phyloP scores from a whole-genome alignment of 1,284 basidiomycete species.

The Taiwanofungus camphoratus region DNA sequence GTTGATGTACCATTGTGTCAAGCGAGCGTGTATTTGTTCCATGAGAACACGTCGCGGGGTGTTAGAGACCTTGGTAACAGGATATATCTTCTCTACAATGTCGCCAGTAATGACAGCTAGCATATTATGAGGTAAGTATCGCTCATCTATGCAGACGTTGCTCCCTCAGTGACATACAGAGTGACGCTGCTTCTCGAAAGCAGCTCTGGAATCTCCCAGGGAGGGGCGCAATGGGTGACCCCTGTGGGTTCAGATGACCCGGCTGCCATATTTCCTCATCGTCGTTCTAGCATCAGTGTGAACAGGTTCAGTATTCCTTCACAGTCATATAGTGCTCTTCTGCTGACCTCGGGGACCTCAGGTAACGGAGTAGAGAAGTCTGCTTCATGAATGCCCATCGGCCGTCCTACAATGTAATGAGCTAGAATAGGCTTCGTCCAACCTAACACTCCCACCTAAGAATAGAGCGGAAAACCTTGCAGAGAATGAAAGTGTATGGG shows the following conservation, averaged over 20 bases:
- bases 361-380: constrained; percentile 74
- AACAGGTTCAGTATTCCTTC: constrained; percentile 2
- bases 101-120: constrained; percentile 56
- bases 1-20: constrained; percentile 74
- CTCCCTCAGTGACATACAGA: constrained; percentile 48
- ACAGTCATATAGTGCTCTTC: constrained; percentile 10
- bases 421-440: too few relatives aligned
- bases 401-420: constrained; percentile 46
- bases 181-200: constrained; percentile 53
- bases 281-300: constrained; percentile 36
- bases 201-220: constrained; percentile 45
- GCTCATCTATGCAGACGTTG: neutral
- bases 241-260: constrained; percentile 28
- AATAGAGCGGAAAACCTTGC: constrained; percentile 18
- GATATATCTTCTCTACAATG: constrained; percentile 70
- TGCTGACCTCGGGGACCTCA: constrained; percentile 50
- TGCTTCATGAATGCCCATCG: constrained; percentile 63
- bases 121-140: neutral
- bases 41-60: constrained; percentile 42
- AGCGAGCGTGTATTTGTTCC: constrained; percentile 51
- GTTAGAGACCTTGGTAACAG: constrained; percentile 49
- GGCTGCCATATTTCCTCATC: constrained; percentile 51
- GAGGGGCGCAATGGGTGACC: constrained; percentile 34
- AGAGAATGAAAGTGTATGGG: neutral
- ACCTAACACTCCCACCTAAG: constrained; percentile 10